These are phyloP conservation scores for Salix koriyanagi DNA, from an alignment of 345 rosid species.

Conservation along the genomic window DNA sequence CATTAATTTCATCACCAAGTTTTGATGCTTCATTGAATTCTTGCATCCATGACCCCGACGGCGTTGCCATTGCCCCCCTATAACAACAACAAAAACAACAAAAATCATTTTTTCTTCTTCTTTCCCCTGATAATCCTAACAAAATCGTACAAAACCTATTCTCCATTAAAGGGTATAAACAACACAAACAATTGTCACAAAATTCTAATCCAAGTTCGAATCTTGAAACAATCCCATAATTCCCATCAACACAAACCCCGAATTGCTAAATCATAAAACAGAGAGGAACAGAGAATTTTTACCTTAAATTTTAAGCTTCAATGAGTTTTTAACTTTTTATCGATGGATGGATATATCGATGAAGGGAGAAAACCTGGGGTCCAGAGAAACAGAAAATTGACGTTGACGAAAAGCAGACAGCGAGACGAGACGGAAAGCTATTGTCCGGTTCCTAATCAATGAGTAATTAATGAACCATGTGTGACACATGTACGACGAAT, in stretches of 20 bases:
- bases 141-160: background rate
- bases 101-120: background rate
- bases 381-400: background rate
- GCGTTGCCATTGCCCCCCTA: slow-evolving; percentile 53
- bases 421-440: background rate
- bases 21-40: slow-evolving; percentile 76
- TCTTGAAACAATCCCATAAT: background rate
- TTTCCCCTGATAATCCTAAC: background rate
- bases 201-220: background rate
- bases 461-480: background rate
- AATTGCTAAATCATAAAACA: background rate
- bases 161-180: background rate
- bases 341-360: background rate
- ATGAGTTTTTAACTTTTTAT: background rate
- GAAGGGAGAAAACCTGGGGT: background rate
- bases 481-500: background rate
- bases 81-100: background rate
- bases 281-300: background rate
- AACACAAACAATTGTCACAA: background rate
- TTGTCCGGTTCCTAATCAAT: slow-evolving; percentile 1
- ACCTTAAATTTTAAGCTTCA: background rate
- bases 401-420: background rate
- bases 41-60: slow-evolving; percentile 76
- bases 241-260: background rate
- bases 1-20: slow-evolving; percentile 71